Evolutionary conservation across 257 asterid species (phyloP), one percentile per base, ranked within the genome.

Genomic region (Rehmannia glutinosa): DNA sequence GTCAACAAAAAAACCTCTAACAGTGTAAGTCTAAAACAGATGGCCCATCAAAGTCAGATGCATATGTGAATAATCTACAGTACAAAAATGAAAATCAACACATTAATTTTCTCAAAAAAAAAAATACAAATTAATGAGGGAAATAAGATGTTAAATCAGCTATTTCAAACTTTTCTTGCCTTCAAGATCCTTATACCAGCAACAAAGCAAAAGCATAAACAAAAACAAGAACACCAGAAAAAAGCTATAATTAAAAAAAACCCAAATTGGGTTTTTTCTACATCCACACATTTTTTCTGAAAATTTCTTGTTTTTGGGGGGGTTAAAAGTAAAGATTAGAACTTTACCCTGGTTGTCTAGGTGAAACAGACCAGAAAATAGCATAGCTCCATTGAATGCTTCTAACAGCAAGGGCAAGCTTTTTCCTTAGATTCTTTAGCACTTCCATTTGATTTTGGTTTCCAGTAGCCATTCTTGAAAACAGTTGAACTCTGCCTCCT

Each of bases 391-490:
- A n/a, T n/a, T n/a, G n/a, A n/a, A n/a, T n/a, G n/a, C n/a, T n/a
- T n/a, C n/a, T n/a, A n/a, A 83, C 86, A 75, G 93, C 89, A 69
- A 84, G 69, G 72, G 91, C 92, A 75, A 91, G 92, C 66, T 80
- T 80, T 63, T 70, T 80, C 73, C 86, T 88, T 20, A 88, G 76
- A 71, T 73, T 86, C 20, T 68, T 64, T 45, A 77, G 74, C 9
- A 67, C 75, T 42, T 62, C 83, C 57, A 53, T 68, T 61, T 55
- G 80, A 66, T 50, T 66, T 66, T 80, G 78, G 57, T 46, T 73
- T 5, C 65, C 83, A 54, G 69, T 69, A 24, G 82, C 88, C 94
- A 89, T 82, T 69, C 20, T 81, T 66, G 1, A 32, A 8, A n/a
- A 75, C 73, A 15, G 59, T 53, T 61, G n/a, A n/a, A n/a, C n/a